A percentile compares a stretch with the other conserved stretches of the same genome.
These are phyloP conservation scores for Blastobotrys aristatus DNA, from an alignment of 1,139 yeast genomes.

Conservation along the genomic window DNA sequence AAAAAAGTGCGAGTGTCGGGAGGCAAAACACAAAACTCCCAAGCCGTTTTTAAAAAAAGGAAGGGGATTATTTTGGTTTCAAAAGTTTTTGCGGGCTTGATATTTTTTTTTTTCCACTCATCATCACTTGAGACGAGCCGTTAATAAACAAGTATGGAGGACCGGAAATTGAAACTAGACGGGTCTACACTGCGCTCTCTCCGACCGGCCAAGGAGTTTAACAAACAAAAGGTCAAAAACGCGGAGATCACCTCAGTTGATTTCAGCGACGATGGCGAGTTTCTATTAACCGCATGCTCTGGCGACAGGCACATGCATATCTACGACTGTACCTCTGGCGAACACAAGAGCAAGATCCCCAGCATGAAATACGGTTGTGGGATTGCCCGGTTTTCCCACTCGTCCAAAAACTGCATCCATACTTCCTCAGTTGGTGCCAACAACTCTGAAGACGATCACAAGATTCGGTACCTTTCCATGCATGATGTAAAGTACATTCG, in stretches of 20 bases:
- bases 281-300: constrained; percentile 62
- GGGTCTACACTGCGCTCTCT: constrained; percentile 39
- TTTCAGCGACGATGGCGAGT: constrained; percentile 83
- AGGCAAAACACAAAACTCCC: neutral
- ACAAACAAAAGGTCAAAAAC: constrained; percentile 43
- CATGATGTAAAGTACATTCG: constrained; percentile 75
- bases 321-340: constrained; percentile 72
- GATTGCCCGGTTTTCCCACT: constrained; percentile 78
- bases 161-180: neutral
- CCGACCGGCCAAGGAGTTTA: constrained; percentile 54
- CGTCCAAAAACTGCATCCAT: constrained; percentile 66
- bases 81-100: neutral
- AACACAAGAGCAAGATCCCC: constrained; percentile 48
- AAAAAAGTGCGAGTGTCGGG: neutral
- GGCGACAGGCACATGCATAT: constrained; percentile 80
- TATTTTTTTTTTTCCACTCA: neutral
- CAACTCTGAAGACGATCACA: constrained; percentile 60
- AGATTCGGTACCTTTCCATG: constrained; percentile 61
- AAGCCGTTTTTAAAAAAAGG: no score
- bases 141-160: no score
- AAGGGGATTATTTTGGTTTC: neutral
- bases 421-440: constrained; percentile 57
- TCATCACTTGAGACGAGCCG: no score
- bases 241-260: constrained; percentile 71
- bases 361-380: constrained; percentile 93